Base-by-base conservation (phyloP, 139 green algal genomes). In the Dunaliella primolecta region DNA sequence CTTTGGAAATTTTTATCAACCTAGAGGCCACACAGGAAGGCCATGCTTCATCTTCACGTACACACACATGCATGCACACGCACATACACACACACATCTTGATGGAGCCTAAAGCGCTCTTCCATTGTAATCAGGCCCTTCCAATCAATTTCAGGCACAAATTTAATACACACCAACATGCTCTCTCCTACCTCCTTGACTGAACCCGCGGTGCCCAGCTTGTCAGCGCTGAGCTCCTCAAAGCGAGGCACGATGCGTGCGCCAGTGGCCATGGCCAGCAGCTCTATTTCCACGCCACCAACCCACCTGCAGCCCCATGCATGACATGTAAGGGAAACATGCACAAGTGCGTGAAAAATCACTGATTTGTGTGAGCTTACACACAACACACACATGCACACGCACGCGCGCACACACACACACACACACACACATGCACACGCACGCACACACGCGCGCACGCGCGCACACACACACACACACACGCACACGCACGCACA, bases 231-330 rank as follows among this genome's bases (percentile, higher is more conserved):
- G 32, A 99, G 93, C 88, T 99, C 97, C 56, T 95, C 78, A 84
- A 98, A 97, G 31, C 96, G 87, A 0, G 96, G 96, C 31, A 98
- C 93, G 84, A 98, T 99, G 87, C 97, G 93, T 0, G 95, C 97
- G 23, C 97, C 97, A 0, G 97, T 99, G 75, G 97, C 97, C 84
- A 99, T 97, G 34, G 97, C 97, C 72, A 99, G 92, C 74, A 99
- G 94, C 92, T 99, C 97, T 75, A 99, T 96, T 92, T 99, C 97
- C 33, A 99, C 97, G 25, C 97, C 97, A 20, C 97, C 97, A 35
- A 99, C 97, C 94, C 94, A 97, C 1, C 96, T 93, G 83, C 98
- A 94, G n/a, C n/a, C n/a, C n/a, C n/a, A n/a, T n/a, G n/a, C n/a
- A n/a, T n/a, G n/a, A n/a, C 27, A 96, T n/a, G n/a, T n/a, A n/a